phyloP scores from a whole-genome alignment of 2,329 filamentous ascomycete genomes.

The Calonectria pseudoturangicola region DNA sequence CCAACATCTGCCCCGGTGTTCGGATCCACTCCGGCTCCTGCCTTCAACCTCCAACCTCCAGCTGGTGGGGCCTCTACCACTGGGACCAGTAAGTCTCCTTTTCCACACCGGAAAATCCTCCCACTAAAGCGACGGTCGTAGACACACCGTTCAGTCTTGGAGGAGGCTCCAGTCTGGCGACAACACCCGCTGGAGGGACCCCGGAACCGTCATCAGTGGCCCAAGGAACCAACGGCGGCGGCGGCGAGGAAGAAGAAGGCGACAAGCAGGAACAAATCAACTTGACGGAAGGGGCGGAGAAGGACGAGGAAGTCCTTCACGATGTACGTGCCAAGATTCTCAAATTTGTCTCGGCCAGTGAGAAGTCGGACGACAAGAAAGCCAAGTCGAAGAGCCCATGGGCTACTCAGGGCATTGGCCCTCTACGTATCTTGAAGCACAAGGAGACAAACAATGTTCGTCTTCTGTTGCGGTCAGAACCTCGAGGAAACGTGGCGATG shows the following conservation, averaged over 20 bases:
- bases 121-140: conserved; percentile 69
- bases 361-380: conserved; percentile 67
- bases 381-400: conserved; percentile 75
- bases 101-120: conserved; percentile 64
- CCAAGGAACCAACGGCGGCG: conserved; percentile 62
- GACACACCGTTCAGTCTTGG: conserved; percentile 75
- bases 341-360: conserved; percentile 72
- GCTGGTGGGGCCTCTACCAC: conserved; percentile 66
- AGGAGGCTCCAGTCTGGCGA: conserved; percentile 76
- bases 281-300: conserved; percentile 80
- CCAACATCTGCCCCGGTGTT: conserved; percentile 56
- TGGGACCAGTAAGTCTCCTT: conserved; percentile 68
- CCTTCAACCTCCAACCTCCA: conserved; percentile 65
- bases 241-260: conserved; percentile 69
- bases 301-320: conserved; percentile 81
- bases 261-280: conserved; percentile 82
- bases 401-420: conserved; percentile 82
- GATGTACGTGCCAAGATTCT: conserved; percentile 83
- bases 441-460: conserved; percentile 80
- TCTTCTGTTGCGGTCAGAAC: conserved; percentile 83
- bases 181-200: conserved; percentile 75
- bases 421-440: conserved; percentile 83
- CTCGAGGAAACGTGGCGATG: conserved; percentile 82
- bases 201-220: conserved; percentile 72
- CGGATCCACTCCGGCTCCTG: conserved; percentile 59